Evolutionary conservation across 768 basidiomycete species (phyloP).

Genomic region (Boletus pseudopeckii): DNA sequence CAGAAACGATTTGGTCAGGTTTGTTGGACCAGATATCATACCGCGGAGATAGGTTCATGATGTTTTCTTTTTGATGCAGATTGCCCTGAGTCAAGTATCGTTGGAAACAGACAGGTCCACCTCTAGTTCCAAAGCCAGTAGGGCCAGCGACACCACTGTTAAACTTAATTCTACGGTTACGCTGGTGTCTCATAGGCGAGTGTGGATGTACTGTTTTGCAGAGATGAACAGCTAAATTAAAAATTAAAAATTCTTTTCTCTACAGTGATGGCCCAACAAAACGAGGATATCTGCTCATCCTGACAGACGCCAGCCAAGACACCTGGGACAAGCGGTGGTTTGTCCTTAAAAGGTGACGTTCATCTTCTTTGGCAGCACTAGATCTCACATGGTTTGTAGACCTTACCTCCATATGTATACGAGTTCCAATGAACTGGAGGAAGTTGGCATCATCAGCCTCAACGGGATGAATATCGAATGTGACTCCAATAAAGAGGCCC

Average conservation of each 20-base stretch:
- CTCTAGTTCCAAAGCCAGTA: constrained; percentile 22
- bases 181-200: constrained; percentile 68
- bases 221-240: not conserved
- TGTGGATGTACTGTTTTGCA: constrained; percentile 4
- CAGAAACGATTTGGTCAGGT: constrained; percentile 83
- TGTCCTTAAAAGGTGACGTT: constrained; percentile 71
- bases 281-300: constrained; percentile 76
- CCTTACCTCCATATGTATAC: constrained; percentile 88
- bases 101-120: constrained; percentile 44
- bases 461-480: constrained; percentile 80
- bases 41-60: constrained; percentile 7
- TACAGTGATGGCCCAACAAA: constrained; percentile 77
- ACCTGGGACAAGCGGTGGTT: constrained; percentile 85
- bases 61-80: constrained; percentile 45
- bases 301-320: constrained; percentile 77
- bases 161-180: constrained; percentile 74
- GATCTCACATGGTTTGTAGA: constrained; percentile 38
- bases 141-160: constrained; percentile 46
- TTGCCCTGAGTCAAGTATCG: constrained; percentile 73
- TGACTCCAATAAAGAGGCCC: constrained; percentile 81
- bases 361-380: not conserved
- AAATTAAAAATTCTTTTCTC: not conserved
- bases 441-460: constrained; percentile 79
- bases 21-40: constrained; percentile 21
- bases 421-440: constrained; percentile 81